These are phyloP conservation scores for Alternaria alternata DNA, from an alignment of 2,329 filamentous ascomycete species.

Conservation along the genomic window DNA sequence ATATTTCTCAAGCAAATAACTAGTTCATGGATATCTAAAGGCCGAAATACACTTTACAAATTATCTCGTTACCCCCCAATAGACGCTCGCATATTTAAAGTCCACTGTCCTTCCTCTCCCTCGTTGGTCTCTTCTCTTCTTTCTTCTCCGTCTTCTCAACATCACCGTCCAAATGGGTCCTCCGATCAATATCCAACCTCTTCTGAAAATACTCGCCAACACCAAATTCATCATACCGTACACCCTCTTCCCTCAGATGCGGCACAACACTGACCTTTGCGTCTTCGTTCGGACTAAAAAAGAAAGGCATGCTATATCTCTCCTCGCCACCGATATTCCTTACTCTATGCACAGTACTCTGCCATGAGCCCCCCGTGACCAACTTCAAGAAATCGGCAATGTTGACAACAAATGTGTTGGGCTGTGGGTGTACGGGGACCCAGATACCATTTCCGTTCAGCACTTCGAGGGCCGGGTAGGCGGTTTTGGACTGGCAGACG, in stretches of 20 bases:
- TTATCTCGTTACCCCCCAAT: neutral
- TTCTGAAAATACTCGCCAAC: slow-evolving; percentile 47
- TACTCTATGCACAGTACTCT: slow-evolving; percentile 53
- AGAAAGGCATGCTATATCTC: slow-evolving; percentile 54
- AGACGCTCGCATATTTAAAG: neutral
- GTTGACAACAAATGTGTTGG: slow-evolving; percentile 52
- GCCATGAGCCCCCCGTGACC: slow-evolving; percentile 53
- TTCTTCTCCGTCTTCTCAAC: slow-evolving; percentile 1
- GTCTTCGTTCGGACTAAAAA: slow-evolving; percentile 50
- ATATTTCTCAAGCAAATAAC: neutral
- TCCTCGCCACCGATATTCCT: slow-evolving; percentile 50
- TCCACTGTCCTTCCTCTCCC: slow-evolving; percentile 6
- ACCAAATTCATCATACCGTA: slow-evolving; percentile 39
- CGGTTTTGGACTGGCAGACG: slow-evolving; percentile 42
- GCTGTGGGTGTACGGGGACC: slow-evolving; percentile 50
- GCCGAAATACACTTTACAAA: neutral
- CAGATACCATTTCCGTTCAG: slow-evolving; percentile 54
- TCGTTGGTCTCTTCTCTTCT: neutral
- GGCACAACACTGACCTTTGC: slow-evolving; percentile 43
- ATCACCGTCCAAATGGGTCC: slow-evolving; percentile 38
- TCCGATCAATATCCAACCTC: slow-evolving; percentile 43
- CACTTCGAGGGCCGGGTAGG: slow-evolving; percentile 49
- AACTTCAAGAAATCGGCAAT: slow-evolving; percentile 53
- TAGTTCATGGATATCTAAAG: neutral
- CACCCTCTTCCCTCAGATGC: slow-evolving; percentile 35